Conservation (phyloP, 306 rosid genomes). For the Senna tora region DNA sequence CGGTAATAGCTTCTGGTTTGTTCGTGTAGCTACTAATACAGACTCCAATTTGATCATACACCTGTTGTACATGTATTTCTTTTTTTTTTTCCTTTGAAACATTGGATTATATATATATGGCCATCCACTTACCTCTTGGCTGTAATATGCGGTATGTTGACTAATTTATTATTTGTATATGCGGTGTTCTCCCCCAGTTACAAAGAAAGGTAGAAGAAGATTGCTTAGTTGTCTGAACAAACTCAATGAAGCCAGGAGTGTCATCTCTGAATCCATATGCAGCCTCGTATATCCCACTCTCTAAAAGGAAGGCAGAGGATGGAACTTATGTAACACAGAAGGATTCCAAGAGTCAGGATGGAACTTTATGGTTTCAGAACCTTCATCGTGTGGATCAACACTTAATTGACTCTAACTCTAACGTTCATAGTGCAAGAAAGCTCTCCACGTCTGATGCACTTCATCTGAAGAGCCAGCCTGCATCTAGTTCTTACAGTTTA, state of each 20-base stretch:
- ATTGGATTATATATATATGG: neutral
- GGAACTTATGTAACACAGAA: slow-evolving; percentile 34
- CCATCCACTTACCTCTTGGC: neutral
- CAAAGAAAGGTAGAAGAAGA: slow-evolving; percentile 9
- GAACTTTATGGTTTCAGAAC: slow-evolving; percentile 36
- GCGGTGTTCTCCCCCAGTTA: neutral
- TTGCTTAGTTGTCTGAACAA: slow-evolving; percentile 14
- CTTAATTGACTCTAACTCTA: slow-evolving; percentile 23
- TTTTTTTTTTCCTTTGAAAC: neutral
- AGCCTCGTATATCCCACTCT: slow-evolving; percentile 62
- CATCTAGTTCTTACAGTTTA: slow-evolving; percentile 42
- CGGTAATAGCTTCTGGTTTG: neutral
- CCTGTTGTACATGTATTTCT: neutral
- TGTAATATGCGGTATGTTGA: neutral
- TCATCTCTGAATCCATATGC: slow-evolving; percentile 75
- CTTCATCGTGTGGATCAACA: slow-evolving; percentile 34
- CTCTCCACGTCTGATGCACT: slow-evolving; percentile 27
- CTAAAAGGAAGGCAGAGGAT: slow-evolving; percentile 51
- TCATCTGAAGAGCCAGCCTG: slow-evolving; percentile 41
- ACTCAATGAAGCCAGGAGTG: slow-evolving; percentile 53
- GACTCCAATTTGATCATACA: neutral
- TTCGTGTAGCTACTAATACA: neutral
- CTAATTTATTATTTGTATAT: slow-evolving; percentile 16
- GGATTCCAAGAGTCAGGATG: slow-evolving; percentile 30
- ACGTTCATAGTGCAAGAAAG: slow-evolving; percentile 28